A percentile compares a stretch with the other conserved stretches of the same genome.
These are phyloP conservation scores for Austroboletus rostrupii DNA, from an alignment of 1,284 basidiomycete species.

Conservation along the genomic window DNA sequence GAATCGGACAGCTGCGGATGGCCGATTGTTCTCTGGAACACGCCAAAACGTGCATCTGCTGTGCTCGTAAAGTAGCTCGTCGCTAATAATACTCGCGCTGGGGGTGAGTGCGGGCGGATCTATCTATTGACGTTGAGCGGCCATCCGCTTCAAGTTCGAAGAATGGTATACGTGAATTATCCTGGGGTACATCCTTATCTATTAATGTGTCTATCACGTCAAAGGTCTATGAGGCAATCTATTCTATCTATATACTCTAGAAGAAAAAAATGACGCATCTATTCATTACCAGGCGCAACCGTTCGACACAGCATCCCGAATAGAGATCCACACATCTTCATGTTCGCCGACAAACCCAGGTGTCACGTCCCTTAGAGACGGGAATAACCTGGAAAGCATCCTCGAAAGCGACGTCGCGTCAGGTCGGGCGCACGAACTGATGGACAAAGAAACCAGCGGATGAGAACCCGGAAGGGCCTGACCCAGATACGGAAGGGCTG, in stretches of 20 bases:
- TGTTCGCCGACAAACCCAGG: constrained; percentile 18
- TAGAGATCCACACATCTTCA: constrained; percentile 17
- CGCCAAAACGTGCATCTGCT: no score
- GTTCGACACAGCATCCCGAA: constrained; percentile 11
- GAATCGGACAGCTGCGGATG: no score
- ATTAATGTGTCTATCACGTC: neutral
- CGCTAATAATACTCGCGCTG: no score
- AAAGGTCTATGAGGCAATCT: constrained; percentile 3
- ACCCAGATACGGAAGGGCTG: neutral
- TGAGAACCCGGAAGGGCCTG: constrained; percentile 4
- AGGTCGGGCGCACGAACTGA: constrained; percentile 19
- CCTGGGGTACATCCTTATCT: neutral
- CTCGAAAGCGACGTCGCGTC: constrained; percentile 13
- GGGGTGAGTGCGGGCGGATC: no score
- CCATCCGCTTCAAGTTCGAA: no score
- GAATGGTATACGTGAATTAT: neutral
- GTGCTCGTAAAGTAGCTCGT: no score
- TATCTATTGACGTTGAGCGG: no score
- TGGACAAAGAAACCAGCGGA: constrained; percentile 20
- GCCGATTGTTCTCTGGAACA: no score
- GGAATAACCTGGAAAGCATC: constrained; percentile 16
- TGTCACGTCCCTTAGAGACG: constrained; percentile 17
- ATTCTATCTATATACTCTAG: constrained; percentile 3
- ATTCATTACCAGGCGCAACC: neutral
- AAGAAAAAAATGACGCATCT: neutral